These are phyloP conservation scores for Prunus mume DNA, from an alignment of 306 rosid species.

Conservation along the genomic window DNA sequence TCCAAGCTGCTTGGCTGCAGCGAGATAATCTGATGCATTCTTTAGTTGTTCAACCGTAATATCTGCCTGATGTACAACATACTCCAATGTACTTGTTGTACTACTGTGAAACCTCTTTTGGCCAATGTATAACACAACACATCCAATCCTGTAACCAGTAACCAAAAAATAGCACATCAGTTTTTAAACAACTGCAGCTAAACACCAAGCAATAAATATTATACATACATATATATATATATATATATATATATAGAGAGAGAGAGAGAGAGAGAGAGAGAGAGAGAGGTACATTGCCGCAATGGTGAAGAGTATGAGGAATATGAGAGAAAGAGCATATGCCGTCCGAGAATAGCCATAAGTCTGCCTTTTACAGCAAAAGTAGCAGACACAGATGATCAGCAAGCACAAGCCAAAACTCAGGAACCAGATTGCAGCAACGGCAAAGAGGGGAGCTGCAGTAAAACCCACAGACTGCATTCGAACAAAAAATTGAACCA, in stretches of 20 bases:
- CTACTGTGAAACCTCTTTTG: conserved; percentile 44
- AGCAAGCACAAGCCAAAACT: conserved; percentile 42
- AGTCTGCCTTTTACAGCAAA: conserved; percentile 31
- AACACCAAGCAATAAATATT: not conserved
- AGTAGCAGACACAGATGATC: conserved; percentile 31
- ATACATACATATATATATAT: not conserved
- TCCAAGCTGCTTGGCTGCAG: conserved; percentile 43
- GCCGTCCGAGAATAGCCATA: conserved; percentile 42
- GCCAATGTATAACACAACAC: conserved; percentile 45
- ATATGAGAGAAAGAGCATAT: conserved; percentile 41
- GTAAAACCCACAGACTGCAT: conserved; percentile 56
- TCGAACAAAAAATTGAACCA: not conserved
- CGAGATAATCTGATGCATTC: conserved; percentile 42
- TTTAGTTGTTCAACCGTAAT: conserved; percentile 33
- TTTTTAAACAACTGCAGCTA: conserved; percentile 1
- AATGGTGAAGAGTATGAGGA: conserved; percentile 44
- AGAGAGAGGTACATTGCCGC: conserved; percentile 35
- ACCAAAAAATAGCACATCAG: conserved; percentile 11
- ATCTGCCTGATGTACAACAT: conserved; percentile 41
- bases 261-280: not conserved
- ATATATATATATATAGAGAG: conserved; percentile 1
- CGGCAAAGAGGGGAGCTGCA: conserved; percentile 50
- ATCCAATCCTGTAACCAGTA: conserved; percentile 44
- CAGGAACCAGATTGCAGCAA: conserved; percentile 49
- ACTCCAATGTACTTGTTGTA: conserved; percentile 37